These are phyloP conservation scores for Isoetes taiwanensis DNA, from an alignment of 75 land plant genomes.

Conservation along the genomic window DNA sequence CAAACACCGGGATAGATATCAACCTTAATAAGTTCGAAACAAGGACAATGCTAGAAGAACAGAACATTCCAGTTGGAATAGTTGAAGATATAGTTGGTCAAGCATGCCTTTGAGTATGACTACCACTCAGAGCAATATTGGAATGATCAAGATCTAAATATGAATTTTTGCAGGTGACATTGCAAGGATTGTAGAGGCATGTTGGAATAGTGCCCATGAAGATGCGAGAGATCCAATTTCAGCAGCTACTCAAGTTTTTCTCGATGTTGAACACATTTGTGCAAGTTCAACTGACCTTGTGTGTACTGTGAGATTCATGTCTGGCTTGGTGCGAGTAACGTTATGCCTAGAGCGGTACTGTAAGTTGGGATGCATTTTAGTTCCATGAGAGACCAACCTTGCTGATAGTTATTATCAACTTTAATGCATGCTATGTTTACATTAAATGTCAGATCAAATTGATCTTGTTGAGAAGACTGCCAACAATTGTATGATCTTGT, in stretches of 20 bases:
- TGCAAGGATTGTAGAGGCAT: conserved; percentile 89
- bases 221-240: conserved; percentile 92
- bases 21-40: too few species aligned
- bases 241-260: conserved; percentile 81
- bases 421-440: conserved; percentile 70
- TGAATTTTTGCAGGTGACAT: conserved; percentile 71
- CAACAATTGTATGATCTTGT: too few species aligned
- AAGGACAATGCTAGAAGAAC: conserved; percentile 88
- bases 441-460: conserved; percentile 68
- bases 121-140: too few species aligned
- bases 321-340: conserved; percentile 99
- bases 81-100: conserved; percentile 95
- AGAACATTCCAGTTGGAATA: conserved; percentile 64
- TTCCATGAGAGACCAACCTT: background rate
- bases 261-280: conserved; percentile 65
- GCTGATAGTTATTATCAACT: background rate
- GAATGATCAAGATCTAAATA: background rate
- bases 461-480: conserved; percentile 43
- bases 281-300: conserved; percentile 34
- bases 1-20: too few species aligned
- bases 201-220: conserved; percentile 99
- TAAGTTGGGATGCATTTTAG: background rate
- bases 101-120: conserved; percentile 59
- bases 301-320: conserved; percentile 81
- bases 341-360: conserved; percentile 87